These are phyloP conservation scores for Cryptococcus wingfieldii DNA, from an alignment of 1,284 basidiomycete genomes.

Conservation along the genomic window DNA sequence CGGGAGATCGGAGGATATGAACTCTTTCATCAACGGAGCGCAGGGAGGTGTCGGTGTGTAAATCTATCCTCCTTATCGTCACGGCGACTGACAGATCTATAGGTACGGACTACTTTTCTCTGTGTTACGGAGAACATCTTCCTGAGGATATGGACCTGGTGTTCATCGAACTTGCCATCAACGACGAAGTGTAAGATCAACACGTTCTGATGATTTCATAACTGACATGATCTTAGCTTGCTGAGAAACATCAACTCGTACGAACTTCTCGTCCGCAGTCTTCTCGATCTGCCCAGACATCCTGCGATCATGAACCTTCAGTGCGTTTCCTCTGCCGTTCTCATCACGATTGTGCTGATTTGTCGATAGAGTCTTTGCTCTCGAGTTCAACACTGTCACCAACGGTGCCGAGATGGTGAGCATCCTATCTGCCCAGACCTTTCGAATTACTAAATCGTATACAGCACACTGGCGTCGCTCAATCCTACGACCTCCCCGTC, in stretches of 20 bases:
- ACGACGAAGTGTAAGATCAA: constrained; percentile 32
- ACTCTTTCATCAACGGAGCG: constrained; percentile 35
- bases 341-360: neutral
- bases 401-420: constrained; percentile 37
- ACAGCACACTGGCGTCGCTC: constrained; percentile 32
- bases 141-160: constrained; percentile 36
- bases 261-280: constrained; percentile 31
- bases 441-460: neutral
- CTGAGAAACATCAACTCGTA: constrained; percentile 26
- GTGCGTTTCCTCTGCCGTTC: constrained; percentile 12
- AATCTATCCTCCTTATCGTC: neutral
- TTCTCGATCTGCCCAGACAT: constrained; percentile 33
- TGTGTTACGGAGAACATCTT: constrained; percentile 34
- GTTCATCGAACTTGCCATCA: constrained; percentile 37
- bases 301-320: constrained; percentile 39
- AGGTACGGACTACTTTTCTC: constrained; percentile 37
- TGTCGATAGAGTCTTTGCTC: constrained; percentile 31
- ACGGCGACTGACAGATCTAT: neutral
- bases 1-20: constrained; percentile 15
- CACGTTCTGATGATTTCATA: neutral
- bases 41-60: constrained; percentile 34
- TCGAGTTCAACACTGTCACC: constrained; percentile 31
- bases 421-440: neutral
- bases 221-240: constrained; percentile 4
- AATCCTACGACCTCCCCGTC: constrained; percentile 43